Conservation (phyloP, 345 rosid species). For the Ceriops tagal region DNA sequence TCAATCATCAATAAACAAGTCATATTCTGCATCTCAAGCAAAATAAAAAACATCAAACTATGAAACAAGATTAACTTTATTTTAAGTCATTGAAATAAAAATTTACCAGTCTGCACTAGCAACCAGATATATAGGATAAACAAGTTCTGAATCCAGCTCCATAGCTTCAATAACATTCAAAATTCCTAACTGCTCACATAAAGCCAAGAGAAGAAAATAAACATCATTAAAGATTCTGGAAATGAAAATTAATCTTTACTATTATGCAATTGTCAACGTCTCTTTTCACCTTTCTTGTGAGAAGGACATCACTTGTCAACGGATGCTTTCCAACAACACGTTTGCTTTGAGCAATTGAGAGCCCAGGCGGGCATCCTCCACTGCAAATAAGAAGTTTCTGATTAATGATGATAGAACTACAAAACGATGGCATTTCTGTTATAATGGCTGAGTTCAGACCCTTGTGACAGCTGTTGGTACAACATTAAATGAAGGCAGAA, state of each 20-base stretch:
- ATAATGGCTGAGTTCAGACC: constrained; percentile 45
- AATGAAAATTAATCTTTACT: background rate
- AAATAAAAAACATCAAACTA: constrained; percentile 8
- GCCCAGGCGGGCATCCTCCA: constrained; percentile 81
- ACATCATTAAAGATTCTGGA: background rate
- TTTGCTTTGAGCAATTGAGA: constrained; percentile 72
- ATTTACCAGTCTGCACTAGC: constrained; percentile 74
- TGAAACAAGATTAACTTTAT: background rate
- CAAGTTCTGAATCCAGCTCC: constrained; percentile 67
- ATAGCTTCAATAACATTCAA: constrained; percentile 78
- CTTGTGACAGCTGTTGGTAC: constrained; percentile 68
- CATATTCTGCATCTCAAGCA: constrained; percentile 10
- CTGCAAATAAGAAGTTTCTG: constrained; percentile 40
- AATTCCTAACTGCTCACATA: constrained; percentile 63
- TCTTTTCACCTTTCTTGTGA: constrained; percentile 62
- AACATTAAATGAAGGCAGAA: constrained; percentile 71
- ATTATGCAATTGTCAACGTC: constrained; percentile 15
- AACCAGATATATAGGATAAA: constrained; percentile 72
- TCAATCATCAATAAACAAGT: constrained; percentile 30
- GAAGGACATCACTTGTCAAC: constrained; percentile 63
- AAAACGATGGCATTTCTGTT: constrained; percentile 6
- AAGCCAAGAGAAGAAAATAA: constrained; percentile 16
- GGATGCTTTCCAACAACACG: constrained; percentile 66
- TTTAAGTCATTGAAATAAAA: constrained; percentile 15
- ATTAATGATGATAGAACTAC: constrained; percentile 13